Base-by-base conservation (phyloP, 176 grass and related monocot species). In the Rhynchospora tenuis region DNA sequence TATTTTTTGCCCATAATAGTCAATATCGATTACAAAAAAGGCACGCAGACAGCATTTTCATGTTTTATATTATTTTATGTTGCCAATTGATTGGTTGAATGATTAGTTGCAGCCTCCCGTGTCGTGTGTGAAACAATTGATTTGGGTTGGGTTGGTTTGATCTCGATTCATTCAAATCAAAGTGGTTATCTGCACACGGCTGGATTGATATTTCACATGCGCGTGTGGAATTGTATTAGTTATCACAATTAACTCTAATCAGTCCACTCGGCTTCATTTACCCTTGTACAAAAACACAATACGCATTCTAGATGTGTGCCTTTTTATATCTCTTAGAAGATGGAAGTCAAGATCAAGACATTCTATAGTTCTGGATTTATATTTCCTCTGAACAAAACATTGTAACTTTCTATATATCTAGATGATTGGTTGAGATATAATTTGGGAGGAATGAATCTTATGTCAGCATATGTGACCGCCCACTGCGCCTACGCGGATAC, bases 261-360 rank as follows among this genome's bases (percentile, higher is more conserved):
- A 73, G 43, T 50, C 70, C 44, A 75, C 71, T 75, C 71, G 71
- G 71, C 71, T 75, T 54, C 71, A 46, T 75, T 26, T 75, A 52
- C 47, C 16, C 23, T 8, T 54, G 33, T 38, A 20, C 12, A 51
- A 9, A 51, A 4, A 24, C 33, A 68, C 6, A 38, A 7, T 2
- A 14, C 70, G 14, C 70, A 48, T 73, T 73, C 70, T 50, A 73
- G 70, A 73, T 50, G 3, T 48, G 19, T 73, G 44, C 5, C 4
- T 12, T 24, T 73, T 46, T 23, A 22, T 20, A 7, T 62, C 61
- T 48, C 45, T 50, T 15, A 51, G 48, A 7, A 51, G 48, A 26
- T n/a, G 0, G 5, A 72, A 73, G 45, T 73, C 70, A 50, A 73
- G 22, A 65, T 12, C 12, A 51, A 8, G 48, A 51, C 48, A 12